phyloP scores from a whole-genome alignment of 108 stramenopile species.

The Nannochloropsis salina region DNA sequence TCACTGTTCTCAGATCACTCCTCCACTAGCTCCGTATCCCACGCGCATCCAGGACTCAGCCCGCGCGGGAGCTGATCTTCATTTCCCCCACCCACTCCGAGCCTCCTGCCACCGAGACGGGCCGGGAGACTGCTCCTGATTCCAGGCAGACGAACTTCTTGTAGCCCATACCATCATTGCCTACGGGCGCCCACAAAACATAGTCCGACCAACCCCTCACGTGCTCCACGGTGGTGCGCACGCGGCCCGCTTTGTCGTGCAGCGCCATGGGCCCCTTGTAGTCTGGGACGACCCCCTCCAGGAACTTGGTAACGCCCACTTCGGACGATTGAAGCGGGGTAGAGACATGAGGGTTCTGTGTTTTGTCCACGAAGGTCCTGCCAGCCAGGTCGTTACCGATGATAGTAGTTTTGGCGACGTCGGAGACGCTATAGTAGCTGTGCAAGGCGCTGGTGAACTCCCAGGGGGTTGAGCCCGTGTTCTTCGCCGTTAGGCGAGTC shows the following conservation, averaged over 20 bases:
- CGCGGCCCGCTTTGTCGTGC: slow-evolving; percentile 67
- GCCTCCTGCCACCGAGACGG: slow-evolving; percentile 27
- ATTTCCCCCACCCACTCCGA: slow-evolving; percentile 47
- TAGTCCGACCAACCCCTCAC: slow-evolving; percentile 84
- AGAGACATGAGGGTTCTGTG: slow-evolving; percentile 63
- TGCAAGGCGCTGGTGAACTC: slow-evolving; percentile 91
- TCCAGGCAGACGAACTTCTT: slow-evolving; percentile 93
- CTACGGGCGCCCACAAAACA: slow-evolving; percentile 86
- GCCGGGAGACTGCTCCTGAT: slow-evolving; percentile 55
- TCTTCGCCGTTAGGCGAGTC: slow-evolving; percentile 68
- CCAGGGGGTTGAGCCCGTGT: slow-evolving; percentile 57
- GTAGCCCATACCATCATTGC: slow-evolving; percentile 89
- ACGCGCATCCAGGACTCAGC: not conserved
- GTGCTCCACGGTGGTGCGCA: slow-evolving; percentile 64
- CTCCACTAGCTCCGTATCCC: too few relatives aligned
- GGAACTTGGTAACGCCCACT: not conserved
- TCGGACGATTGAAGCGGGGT: not conserved
- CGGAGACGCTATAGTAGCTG: slow-evolving; percentile 85
- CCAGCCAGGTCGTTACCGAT: slow-evolving; percentile 28
- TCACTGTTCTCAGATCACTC: too few relatives aligned
- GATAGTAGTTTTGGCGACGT: slow-evolving; percentile 64
- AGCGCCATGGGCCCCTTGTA: slow-evolving; percentile 80
- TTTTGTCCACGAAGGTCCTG: slow-evolving; percentile 54
- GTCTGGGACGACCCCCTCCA: not conserved
- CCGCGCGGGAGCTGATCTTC: slow-evolving; percentile 25